Evolutionary conservation across 192 early-diverging fungal species (phyloP), one percentile per base, ranked within the genome.

Genomic region (Backusella psychrophila): DNA sequence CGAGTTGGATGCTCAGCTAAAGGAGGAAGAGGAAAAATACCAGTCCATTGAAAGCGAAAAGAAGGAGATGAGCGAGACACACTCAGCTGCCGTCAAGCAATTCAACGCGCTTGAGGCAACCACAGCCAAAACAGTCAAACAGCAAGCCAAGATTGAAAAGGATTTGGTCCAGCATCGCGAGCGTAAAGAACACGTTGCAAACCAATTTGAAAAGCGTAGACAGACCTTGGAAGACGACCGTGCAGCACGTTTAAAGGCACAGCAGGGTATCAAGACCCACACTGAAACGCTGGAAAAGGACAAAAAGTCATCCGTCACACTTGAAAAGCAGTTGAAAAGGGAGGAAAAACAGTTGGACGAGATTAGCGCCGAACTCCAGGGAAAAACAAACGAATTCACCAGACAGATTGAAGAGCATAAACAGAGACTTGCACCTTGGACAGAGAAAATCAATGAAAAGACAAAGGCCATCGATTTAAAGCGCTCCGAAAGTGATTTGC

Each of bases 331-430:
- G 7, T 74, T 96, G 36, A 85, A 80, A 12, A 79, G 15, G 15
- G 96, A 96, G 72, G 92, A 96, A 53, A 81, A 78, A 12, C 81
- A 82, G 66, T 82, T 99, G 53, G 94, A 96, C 66, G 85, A 90
- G 34, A 96, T 99, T 71, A 86, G 87, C 41, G 87, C 92, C 77
- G 86, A 91, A 46, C 83, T 99, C 66, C 89, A 90, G 85, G 94
- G 93, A 44, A 99, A 98, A 80, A 98, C 98, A 0, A 90, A 94
- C 39, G 86, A 71, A n/a, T 92, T 93, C 76, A 90, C 94, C 52
- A 80, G 84, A 33, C 81, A 94, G 53, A 96, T 99, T 23, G 94
- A 95, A 77, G 85, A 92, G 66, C 89, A 94, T 75, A 94, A 99
- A 80, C 88, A 88, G 31, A 90, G 94, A 73, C 83, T 98, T 21